Base-by-base conservation (phyloP, 257 asterid species). In the Solanum sparsipilum region DNA sequence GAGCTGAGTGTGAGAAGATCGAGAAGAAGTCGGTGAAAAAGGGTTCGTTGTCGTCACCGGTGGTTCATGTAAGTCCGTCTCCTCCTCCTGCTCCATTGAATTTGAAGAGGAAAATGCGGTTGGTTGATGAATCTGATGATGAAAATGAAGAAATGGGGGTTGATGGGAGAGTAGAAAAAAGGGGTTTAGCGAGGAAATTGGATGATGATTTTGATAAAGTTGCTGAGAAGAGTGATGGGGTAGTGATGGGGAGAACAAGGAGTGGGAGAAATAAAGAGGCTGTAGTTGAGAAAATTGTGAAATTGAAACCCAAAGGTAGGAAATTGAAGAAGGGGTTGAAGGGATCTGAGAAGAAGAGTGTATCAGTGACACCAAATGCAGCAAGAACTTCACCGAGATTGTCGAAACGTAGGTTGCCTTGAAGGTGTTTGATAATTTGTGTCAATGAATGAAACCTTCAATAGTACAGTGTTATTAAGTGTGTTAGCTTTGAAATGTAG, bases 61-160 rank as follows among this genome's bases (percentile, higher is more conserved):
- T 9, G 5, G 63, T 3, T 44, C 48, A 10, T 15, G 39, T 27
- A 5, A 87, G 93, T 5, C 94, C 97, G 0, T 89, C 94, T 2
- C 95, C 98, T 56, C 98, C 98, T 18, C 94, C 92, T 0, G 95
- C 96, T 18, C 98, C 98, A 2, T 41, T 91, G 91, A 98, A 95
- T 38, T 71, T 90, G 75, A 96, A 97, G 89, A 90, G 97, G 89
- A 93, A 94, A n/a, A 91, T 97, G 12, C 93, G 92, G 7, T 87
- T 92, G 89, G 39, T 92, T 25, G 95, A 91, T 70, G 96, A 83
- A 10, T 88, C 88, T 5, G 94, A 90, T 1, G 94, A 87, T 20
- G 92, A 83, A 4, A 92, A 86, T 35, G 92, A 67, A 31, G 84
- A 15, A 7, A 71, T 3, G 85, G 41, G 29, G 18, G 73, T 6